Evolutionary conservation across 2,329 filamentous ascomycete genomes (phyloP), one percentile per base, ranked within the genome.

Genomic region (Xenoacremonium recifei): DNA sequence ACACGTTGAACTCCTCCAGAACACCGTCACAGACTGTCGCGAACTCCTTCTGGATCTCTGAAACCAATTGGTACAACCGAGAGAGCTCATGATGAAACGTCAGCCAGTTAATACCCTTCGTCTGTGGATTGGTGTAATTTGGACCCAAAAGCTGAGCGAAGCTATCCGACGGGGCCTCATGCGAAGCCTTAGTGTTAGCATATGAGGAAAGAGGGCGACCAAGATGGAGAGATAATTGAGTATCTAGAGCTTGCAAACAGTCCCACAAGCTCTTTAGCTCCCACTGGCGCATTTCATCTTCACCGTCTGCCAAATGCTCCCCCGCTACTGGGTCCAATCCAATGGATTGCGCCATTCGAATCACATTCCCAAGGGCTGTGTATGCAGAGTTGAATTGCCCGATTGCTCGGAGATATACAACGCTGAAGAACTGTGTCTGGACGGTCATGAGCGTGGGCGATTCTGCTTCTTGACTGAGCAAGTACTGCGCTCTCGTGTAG

Each of bases 381-480:
- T 51, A 49, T 3, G 54, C 54, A 3, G 54, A 46, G 11, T 57
- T 52, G 4, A 37, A 27, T 16, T 56, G 45, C 2, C 37, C 33
- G 1, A 41, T 38, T 1, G 50, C 40, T 9, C 51, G 18, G 10
- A 77, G 64, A 48, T 75, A 79, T 5, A 73, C 48, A 15, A 59
- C 58, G 17, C 62, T 70, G 6, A 75, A 63, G 0, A 75, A 57
- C 30, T 74, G 65, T 33, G 70, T 71, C 50, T 79, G 76, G 1
- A 73, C 55, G 0, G 72, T 72, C 6, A 59, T 59, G 6, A 75
- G 57, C 0, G 69, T 66, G 0, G 72, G 73, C 17, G 57, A 64
- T 46, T 77, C 74, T 11, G 70, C 55, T 32, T 70, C 64, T 12
- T 61, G 58, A 2, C 57, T 49, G 3, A 77, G 54, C 1, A 71